Base-by-base conservation (phyloP, 352 stramenopile genomes). In the Globisporangium mamillatum region DNA sequence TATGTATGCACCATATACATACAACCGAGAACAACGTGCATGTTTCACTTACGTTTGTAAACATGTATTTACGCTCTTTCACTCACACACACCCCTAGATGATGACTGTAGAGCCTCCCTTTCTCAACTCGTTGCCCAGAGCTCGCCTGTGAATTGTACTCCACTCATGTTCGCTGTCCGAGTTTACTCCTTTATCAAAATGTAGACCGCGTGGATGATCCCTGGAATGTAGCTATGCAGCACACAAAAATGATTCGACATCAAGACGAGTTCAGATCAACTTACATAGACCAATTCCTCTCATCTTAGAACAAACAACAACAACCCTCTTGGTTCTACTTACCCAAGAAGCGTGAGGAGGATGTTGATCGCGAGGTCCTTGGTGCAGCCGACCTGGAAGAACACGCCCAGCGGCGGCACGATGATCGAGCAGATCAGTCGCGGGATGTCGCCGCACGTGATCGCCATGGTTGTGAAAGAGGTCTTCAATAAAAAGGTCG, bases 141-240 rank as follows among this genome's bases (percentile, higher is more conserved):
- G 29, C 29, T 32, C 29, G 29, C 29, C 29, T 32, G 29, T 32
- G 29, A 32, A 32, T 32, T 32, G 29, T 4, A 32, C 29, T 32
- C 29, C 29, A 32, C 29, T 32, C 29, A 32, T 32, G 29, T 4
- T 32, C 29, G 29, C 29, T 32, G 29, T 32, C 4, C 29, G 29
- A 32, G 29, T 32, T 68, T 81, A 92, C 71, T 91, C 75, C 73
- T 81, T 87, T 52, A 89, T 76, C 32, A 92, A 75, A 58, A 92
- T 92, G 69, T 92, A 92, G 29, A 92, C 80, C 9, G 84, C 84
- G 67, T 92, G 84, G 64, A 92, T 89, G 68, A 92, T 75, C 14
- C 84, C 84, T 27, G 82, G 82, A 38, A 90, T 77, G 72, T 90
- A 90, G 1, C 81, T 90, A 36, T 24, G 20, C 20, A 34, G 36